Evolutionary conservation across 2,329 filamentous ascomycete species (phyloP), one percentile per base, ranked within the genome.

Genomic region (Lachnellula suecica): DNA sequence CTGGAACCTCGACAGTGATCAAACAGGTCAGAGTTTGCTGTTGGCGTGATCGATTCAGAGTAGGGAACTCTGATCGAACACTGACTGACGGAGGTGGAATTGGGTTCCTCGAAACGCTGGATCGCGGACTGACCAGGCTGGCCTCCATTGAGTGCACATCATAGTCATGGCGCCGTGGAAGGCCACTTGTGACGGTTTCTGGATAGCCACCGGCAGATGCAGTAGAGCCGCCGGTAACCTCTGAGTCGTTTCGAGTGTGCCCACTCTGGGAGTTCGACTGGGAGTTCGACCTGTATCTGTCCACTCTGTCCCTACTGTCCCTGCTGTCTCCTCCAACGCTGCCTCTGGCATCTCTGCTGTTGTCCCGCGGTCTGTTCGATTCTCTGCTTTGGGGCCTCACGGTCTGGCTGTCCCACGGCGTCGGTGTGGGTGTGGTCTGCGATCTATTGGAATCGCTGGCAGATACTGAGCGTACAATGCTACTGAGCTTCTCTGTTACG

Each of bases 101-200:
- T 0, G 91, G 91, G 62, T 96, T 96, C 63, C 87, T 89, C 9
- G 84, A 79, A 19, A 87, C 68, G 47, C 75, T 79, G 5, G 79
- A 73, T 34, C 88, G 85, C 5, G 91, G 88, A 70, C 85, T 91
- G 58, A 83, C 82, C 17, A 95, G 78, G 29, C 85, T 88, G 0
- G 89, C 90, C 70, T 97, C 93, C 90, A 97, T 96, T 3, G 92
- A 91, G 69, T 97, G 93, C 15, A 96, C 83, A 66, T 97, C 94
- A 66, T 96, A 97, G 68, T 97, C 93, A 66, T 97, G 91, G 50
- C 88, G 87, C 62, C 92, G 83, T 23, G 75, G 75, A 34, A 82
- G 82, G 6, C 81, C 82, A 63, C 83, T 87, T 62, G 89, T 84
- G 15, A 84, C 84, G 2, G 86, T 86, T 57, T 93, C 89, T 23